Evolutionary conservation across 1,284 basidiomycete species (phyloP).

Genomic region (Ganoderma lingzhi): DNA sequence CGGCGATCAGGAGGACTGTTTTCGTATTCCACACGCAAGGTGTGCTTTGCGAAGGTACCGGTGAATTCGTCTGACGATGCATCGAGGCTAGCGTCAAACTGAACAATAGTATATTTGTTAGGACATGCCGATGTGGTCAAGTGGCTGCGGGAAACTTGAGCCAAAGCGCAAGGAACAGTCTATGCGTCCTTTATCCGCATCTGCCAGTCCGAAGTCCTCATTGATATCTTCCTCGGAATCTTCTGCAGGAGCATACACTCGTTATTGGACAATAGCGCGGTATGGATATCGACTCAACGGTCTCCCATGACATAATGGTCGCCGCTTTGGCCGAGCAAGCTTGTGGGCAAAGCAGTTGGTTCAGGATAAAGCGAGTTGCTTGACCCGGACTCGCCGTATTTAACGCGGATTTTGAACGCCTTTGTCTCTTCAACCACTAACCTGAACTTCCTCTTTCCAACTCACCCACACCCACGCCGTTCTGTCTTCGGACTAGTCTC

Average conservation of each 20-base stretch:
- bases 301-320: not conserved
- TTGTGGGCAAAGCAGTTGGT: not conserved
- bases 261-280: not conserved
- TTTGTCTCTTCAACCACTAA: not conserved
- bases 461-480: too few species aligned
- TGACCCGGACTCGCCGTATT: not conserved
- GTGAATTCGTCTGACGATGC: not conserved
- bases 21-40: too few species aligned
- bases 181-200: not conserved
- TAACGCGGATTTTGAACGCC: not conserved
- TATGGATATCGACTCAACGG: not conserved
- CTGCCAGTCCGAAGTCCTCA: not conserved
- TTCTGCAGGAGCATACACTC: not conserved
- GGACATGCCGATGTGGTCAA: not conserved
- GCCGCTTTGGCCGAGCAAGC: not conserved
- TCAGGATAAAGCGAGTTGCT: not conserved
- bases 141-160: not conserved
- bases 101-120: not conserved
- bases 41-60: not conserved
- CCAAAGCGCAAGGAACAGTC: not conserved
- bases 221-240: not conserved
- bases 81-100: not conserved
- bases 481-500: too few species aligned
- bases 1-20: too few species aligned
- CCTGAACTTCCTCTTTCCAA: too few species aligned